These are phyloP conservation scores for Fraxinus nigra DNA, from an alignment of 305 asterid genomes.

Conservation along the genomic window DNA sequence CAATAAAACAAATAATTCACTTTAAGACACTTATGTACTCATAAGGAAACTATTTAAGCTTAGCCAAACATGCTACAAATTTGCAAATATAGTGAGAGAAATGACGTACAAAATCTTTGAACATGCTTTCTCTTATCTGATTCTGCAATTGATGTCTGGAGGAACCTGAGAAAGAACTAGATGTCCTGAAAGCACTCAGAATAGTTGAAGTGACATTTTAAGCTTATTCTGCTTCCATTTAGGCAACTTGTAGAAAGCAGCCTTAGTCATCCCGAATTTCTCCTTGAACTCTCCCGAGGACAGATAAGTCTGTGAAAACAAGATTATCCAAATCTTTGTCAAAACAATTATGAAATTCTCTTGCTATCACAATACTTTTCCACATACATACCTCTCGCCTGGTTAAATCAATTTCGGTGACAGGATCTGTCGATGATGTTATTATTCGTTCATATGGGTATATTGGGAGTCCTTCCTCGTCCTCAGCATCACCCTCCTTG, in stretches of 20 bases:
- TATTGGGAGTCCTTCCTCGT: constrained; percentile 44
- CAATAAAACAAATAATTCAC: not conserved
- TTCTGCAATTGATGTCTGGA: constrained; percentile 1
- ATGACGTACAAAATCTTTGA: constrained; percentile 38
- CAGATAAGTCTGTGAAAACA: constrained; percentile 57
- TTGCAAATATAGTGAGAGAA: constrained; percentile 21
- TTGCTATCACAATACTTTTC: not conserved
- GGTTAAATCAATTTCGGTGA: constrained; percentile 59
- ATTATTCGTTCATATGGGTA: constrained; percentile 68
- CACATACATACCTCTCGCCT: constrained; percentile 66
- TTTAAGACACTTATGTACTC: not conserved
- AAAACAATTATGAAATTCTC: not conserved
- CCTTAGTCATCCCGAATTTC: constrained; percentile 59
- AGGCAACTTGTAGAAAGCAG: constrained; percentile 63
- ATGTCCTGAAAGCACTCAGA: constrained; percentile 32
- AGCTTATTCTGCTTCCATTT: constrained; percentile 83
- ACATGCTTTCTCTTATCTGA: constrained; percentile 25
- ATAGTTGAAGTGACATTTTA: constrained; percentile 64
- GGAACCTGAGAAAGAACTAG: constrained; percentile 21
- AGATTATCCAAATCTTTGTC: not conserved
- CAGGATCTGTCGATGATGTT: constrained; percentile 56
- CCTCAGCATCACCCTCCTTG: constrained; percentile 74
- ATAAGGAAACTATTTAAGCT: not conserved
- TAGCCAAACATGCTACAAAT: not conserved
- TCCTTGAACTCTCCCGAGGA: constrained; percentile 63